phyloP scores from a whole-genome alignment of 805 yeast species.

The Kluyveromyces siamensis region DNA sequence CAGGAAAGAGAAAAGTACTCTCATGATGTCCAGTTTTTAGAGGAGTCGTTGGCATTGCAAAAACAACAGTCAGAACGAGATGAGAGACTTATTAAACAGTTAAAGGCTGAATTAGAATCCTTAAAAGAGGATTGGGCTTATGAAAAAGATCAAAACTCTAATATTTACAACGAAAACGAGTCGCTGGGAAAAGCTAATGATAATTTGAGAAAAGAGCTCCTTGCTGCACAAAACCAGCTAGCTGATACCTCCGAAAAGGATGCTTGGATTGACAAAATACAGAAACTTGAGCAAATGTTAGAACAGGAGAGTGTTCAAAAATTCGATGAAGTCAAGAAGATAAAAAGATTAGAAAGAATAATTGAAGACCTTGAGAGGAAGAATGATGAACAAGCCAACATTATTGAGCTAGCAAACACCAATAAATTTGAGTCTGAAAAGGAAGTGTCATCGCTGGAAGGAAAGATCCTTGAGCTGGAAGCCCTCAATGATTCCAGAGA shows the following conservation, averaged over 20 bases:
- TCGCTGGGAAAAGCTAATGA: constrained; percentile 47
- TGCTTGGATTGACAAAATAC: constrained; percentile 49
- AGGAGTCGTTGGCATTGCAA: constrained; percentile 25
- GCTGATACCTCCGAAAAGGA: constrained; percentile 44
- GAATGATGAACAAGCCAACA: constrained; percentile 41
- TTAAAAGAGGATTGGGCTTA: constrained; percentile 30
- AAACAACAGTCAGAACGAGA: constrained; percentile 24
- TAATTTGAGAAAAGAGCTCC: constrained; percentile 36
- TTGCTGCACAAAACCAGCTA: constrained; percentile 39
- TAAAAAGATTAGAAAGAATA: constrained; percentile 42
- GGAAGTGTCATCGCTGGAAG: constrained; percentile 38
- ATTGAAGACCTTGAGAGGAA: constrained; percentile 46
- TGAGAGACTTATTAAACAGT: constrained; percentile 30
- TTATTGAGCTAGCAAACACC: constrained; percentile 44
- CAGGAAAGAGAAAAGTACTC: constrained; percentile 17
- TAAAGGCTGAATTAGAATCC: constrained; percentile 23
- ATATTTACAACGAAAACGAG: constrained; percentile 58
- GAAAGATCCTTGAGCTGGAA: constrained; percentile 35
- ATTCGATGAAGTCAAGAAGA: constrained; percentile 43
- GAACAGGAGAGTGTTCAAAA: constrained; percentile 38
- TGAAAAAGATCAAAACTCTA: constrained; percentile 45
- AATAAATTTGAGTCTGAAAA: constrained; percentile 50
- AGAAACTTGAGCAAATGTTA: constrained; percentile 42
- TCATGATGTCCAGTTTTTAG: constrained; percentile 16
- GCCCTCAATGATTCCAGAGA: constrained; percentile 37